Percentiles rank a stretch among this genome's conserved stretches.
phyloP scores from a whole-genome alignment of 768 basidiomycete genomes.

The Gelatoporia subvermispora region DNA sequence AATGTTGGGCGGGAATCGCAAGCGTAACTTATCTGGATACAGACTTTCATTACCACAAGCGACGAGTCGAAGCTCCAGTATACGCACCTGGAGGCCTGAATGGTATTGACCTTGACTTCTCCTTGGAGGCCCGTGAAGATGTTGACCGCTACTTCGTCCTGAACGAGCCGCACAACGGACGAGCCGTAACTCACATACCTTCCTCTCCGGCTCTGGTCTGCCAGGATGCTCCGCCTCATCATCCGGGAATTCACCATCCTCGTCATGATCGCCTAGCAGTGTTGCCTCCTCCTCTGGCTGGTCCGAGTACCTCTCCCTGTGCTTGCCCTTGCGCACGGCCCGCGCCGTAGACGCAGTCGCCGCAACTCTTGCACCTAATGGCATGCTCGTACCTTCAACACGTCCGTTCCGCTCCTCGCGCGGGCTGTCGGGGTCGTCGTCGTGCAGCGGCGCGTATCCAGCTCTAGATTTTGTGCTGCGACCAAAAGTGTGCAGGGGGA shows the following conservation, averaged over 20 bases:
- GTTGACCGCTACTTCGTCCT: constrained; percentile 16
- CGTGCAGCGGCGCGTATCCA: constrained; percentile 42
- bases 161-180: not conserved
- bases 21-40: constrained; percentile 61
- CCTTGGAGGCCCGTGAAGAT: constrained; percentile 30
- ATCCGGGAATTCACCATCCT: constrained; percentile 31
- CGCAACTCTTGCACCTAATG: constrained; percentile 28
- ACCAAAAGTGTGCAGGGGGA: constrained; percentile 61
- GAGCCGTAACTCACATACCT: constrained; percentile 15
- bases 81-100: constrained; percentile 65
- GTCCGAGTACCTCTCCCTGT: constrained; percentile 56
- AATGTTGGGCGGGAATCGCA: constrained; percentile 77
- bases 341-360: constrained; percentile 28
- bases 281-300: constrained; percentile 62
- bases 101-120: constrained; percentile 73
- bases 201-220: constrained; percentile 14
- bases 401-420: constrained; percentile 13
- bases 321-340: constrained; percentile 35
- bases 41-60: not conserved
- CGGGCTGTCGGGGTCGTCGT: constrained; percentile 24
- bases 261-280: constrained; percentile 36
- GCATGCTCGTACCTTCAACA: constrained; percentile 22
- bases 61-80: not conserved
- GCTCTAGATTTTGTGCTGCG: constrained; percentile 41
- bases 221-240: constrained; percentile 31